These are phyloP conservation scores for Adansonia madagascariensis DNA, from an alignment of 441 rosid species.

Conservation along the genomic window DNA sequence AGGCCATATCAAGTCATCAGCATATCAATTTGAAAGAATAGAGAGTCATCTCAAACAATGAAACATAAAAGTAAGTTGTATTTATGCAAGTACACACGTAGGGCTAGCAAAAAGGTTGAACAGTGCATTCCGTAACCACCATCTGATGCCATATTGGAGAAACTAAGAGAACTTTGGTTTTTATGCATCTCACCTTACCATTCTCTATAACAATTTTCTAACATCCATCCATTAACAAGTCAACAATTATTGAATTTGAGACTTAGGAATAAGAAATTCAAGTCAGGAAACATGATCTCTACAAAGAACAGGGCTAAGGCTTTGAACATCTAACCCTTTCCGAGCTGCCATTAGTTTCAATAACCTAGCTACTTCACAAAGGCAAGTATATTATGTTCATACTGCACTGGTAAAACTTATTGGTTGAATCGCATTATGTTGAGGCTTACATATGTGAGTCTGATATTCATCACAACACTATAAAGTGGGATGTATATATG, in stretches of 20 bases:
- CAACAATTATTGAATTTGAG: neutral
- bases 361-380: neutral
- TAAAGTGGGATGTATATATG: neutral
- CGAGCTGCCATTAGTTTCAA: neutral
- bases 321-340: neutral
- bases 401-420: neutral
- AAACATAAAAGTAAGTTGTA: neutral
- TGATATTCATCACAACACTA: neutral
- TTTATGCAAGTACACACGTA: neutral
- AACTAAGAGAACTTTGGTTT: neutral
- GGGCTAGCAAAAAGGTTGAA: neutral
- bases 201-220: neutral
- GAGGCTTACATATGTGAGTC: neutral
- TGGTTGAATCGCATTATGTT: neutral
- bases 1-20: constrained; percentile 19
- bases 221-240: neutral
- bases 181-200: neutral
- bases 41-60: constrained; percentile 5
- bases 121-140: neutral
- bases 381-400: neutral
- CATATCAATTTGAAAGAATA: constrained; percentile 13
- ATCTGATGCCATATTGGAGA: neutral
- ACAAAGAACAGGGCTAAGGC: constrained; percentile 10
- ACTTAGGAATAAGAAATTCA: neutral
- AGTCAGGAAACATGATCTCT: neutral